Conservation (phyloP, 108 stramenopile genomes). For the Fragilariopsis cylindrus region DNA sequence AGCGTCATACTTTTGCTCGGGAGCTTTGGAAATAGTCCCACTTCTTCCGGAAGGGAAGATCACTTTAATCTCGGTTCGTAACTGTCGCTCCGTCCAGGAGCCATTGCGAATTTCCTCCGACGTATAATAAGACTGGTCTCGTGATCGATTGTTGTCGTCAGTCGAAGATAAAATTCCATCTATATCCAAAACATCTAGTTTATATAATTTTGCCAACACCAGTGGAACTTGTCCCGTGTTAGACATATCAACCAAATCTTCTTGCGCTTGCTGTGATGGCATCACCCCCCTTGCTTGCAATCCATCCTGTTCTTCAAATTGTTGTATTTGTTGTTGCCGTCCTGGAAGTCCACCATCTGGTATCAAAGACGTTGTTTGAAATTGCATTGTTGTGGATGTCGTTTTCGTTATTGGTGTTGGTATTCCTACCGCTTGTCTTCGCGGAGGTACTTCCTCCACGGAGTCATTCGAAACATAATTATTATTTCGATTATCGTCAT, state of each 20-base stretch:
- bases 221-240: slow-evolving; percentile 50
- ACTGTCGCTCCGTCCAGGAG: slow-evolving; percentile 38
- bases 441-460: neutral
- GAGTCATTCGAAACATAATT: neutral
- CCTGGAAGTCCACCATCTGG: neutral
- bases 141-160: neutral
- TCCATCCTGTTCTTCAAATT: neutral
- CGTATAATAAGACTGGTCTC: slow-evolving; percentile 10
- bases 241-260: neutral
- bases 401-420: too few relatives aligned
- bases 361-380: too few relatives aligned
- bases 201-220: slow-evolving; percentile 72
- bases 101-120: slow-evolving; percentile 18
- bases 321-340: neutral
- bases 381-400: too few relatives aligned
- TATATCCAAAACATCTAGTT: slow-evolving; percentile 41
- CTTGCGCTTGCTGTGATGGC: neutral
- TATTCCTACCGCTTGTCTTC: neutral
- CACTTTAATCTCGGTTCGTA: slow-evolving; percentile 54
- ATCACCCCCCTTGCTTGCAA: neutral
- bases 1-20: slow-evolving; percentile 15
- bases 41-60: slow-evolving; percentile 59
- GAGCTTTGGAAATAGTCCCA: slow-evolving; percentile 53
- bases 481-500: neutral
- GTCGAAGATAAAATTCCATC: slow-evolving; percentile 18